Evolutionary conservation across 2,329 filamentous ascomycete genomes (phyloP).

Genomic region (Keithomyces neogunnii): DNA sequence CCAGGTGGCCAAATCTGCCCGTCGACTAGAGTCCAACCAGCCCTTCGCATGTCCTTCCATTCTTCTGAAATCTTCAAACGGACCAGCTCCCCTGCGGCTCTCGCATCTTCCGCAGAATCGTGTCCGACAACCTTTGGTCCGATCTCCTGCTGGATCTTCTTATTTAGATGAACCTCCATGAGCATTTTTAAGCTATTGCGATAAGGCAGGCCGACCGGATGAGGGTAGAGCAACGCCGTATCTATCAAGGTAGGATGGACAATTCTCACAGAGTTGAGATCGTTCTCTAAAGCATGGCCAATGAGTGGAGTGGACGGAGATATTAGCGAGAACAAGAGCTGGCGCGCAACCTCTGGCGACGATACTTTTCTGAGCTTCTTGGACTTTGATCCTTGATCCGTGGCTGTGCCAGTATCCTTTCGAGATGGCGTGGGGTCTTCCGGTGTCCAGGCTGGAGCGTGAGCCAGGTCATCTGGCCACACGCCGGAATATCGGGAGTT

Average conservation of each 20-base stretch:
- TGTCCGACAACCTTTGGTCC: constrained; percentile 53
- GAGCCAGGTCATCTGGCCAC: constrained; percentile 64
- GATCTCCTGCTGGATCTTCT: constrained; percentile 68
- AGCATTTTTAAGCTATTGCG: constrained; percentile 72
- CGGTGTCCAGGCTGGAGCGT: constrained; percentile 50
- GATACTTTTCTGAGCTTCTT: constrained; percentile 61
- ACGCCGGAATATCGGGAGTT: constrained; percentile 92
- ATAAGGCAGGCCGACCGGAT: constrained; percentile 65
- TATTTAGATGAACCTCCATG: constrained; percentile 58
- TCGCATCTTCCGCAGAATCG: constrained; percentile 86
- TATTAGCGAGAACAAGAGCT: constrained; percentile 68
- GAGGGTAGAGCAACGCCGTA: constrained; percentile 76
- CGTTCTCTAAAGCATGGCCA: constrained; percentile 92
- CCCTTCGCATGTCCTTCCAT: constrained; percentile 58
- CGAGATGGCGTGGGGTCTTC: constrained; percentile 15
- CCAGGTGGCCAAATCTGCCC: constrained; percentile 36
- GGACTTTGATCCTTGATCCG: constrained; percentile 10
- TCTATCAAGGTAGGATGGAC: constrained; percentile 82
- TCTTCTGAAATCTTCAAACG: constrained; percentile 59
- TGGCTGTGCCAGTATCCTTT: constrained; percentile 13
- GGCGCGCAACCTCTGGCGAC: constrained; percentile 65
- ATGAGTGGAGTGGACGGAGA: constrained; percentile 74
- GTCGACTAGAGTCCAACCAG: constrained; percentile 58
- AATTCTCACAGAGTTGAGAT: constrained; percentile 76
- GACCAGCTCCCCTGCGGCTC: constrained; percentile 80